Conservation (phyloP, 2,329 filamentous ascomycete species). For the Aspergillus neotritici region DNA sequence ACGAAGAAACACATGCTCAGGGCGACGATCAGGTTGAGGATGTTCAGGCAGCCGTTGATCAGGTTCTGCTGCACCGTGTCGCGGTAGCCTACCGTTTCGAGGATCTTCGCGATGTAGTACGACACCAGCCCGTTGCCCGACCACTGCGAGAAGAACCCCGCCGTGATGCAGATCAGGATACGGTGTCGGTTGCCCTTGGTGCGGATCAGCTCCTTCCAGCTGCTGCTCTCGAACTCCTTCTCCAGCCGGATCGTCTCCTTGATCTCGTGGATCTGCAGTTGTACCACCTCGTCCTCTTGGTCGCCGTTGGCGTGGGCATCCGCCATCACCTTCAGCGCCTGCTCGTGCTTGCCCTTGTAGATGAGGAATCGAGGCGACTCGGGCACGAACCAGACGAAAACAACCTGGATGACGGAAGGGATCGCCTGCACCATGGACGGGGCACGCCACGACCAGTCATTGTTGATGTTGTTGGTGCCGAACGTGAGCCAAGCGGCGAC, state of each 20-base stretch:
- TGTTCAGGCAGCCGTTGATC: constrained; percentile 40
- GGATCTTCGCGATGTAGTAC: constrained; percentile 37
- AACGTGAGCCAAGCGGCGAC: constrained; percentile 39
- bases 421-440: constrained; percentile 55
- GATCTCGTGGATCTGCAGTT: constrained; percentile 33
- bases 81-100: constrained; percentile 35
- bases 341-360: constrained; percentile 25
- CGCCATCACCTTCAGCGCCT: constrained; percentile 26
- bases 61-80: constrained; percentile 33
- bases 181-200: constrained; percentile 51
- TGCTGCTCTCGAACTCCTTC: constrained; percentile 43
- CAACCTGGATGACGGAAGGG: constrained; percentile 51
- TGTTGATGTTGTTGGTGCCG: constrained; percentile 34
- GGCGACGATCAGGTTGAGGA: constrained; percentile 37
- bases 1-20: constrained; percentile 35
- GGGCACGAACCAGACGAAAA: constrained; percentile 57
- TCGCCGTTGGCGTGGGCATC: constrained; percentile 40
- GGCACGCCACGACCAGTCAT: constrained; percentile 43
- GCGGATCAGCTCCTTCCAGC: constrained; percentile 38
- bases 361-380: constrained; percentile 55
- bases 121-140: constrained; percentile 46
- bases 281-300: constrained; percentile 27
- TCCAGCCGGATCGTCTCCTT: constrained; percentile 41
- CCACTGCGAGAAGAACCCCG: constrained; percentile 56
- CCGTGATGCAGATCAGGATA: constrained; percentile 48